Base-by-base conservation (phyloP, 2,329 filamentous ascomycete genomes). In the Ophiocordyceps camponoti-leonardi region DNA sequence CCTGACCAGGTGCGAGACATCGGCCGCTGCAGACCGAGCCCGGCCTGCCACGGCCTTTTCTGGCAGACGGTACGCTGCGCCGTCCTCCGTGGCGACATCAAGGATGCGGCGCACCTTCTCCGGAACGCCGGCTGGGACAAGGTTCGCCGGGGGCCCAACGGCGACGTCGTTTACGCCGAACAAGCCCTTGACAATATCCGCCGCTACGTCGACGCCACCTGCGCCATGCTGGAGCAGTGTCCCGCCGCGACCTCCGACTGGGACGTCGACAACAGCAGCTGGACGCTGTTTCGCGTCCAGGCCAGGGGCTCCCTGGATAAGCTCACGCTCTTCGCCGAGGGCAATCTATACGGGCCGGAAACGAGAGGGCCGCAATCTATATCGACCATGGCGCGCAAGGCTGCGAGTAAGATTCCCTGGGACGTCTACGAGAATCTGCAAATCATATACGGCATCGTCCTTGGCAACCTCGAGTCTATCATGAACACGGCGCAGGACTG, bases 371-470 rank as follows among this genome's bases (percentile, higher is more conserved):
- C 69, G 56, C 55, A 72, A 57, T 64, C 76, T 53, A 61, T 79
- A 54, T 79, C 79, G 6, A 79, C 83, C 45, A 61, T 82, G 71
- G 64, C 82, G 62, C 59, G 85, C 67, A 84, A 82, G 62, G 87
- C 86, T 2, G 84, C 88, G 54, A 93, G 85, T 56, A 80, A 81
- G 53, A 81, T 95, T 31, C 90, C 88, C 0, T 94, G 85, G 84
- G 78, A 83, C 22, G 78, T 96, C 26, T 95, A 94, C 59, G 82
- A 94, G 57, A 86, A 83, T 52, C 67, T 96, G 45, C 77, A 82
- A 52, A 79, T 78, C 13, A 65, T 95, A 6, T 95, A 94, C 58
- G 80, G 81, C 31, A 81, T 94, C 49, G 66, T 93, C 2, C 72
- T 92, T 5, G 88, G 90, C 33, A 77, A 83, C 50, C 71, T 78